Percentiles rank a stretch among this genome's conserved stretches.
phyloP scores from a whole-genome alignment of 371 early-diverging fungal species.

The Mucor velutinosus region DNA sequence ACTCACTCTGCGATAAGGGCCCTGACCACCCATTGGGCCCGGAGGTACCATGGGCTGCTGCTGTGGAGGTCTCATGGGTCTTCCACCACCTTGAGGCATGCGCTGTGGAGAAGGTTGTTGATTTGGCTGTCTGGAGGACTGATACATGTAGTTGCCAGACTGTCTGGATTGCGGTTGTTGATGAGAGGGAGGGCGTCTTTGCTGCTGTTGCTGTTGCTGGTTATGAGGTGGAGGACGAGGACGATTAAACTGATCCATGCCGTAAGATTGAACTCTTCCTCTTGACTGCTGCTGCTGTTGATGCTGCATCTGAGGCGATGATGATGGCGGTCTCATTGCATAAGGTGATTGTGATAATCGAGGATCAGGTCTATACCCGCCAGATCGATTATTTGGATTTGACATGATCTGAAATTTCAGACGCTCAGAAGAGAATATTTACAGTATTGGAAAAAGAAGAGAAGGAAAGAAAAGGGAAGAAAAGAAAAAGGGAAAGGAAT shows the following conservation, averaged over 20 bases:
- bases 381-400: slow-evolving; percentile 23
- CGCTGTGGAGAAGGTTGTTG: not conserved
- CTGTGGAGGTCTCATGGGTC: slow-evolving; percentile 14
- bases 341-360: slow-evolving; percentile 18
- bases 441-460: slow-evolving; percentile 8
- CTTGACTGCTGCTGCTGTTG: slow-evolving; percentile 4
- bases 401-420: slow-evolving; percentile 15
- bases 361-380: slow-evolving; percentile 24
- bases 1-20: slow-evolving; percentile 29
- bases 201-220: slow-evolving; percentile 6
- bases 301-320: slow-evolving; percentile 6
- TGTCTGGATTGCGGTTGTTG: not conserved
- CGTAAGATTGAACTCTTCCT: slow-evolving; percentile 12
- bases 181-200: not conserved
- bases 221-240: slow-evolving; percentile 21
- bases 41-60: slow-evolving; percentile 10
- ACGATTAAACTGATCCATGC: slow-evolving; percentile 18
- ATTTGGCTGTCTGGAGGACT: slow-evolving; percentile 4
- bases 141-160: not conserved
- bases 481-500: slow-evolving; percentile 9
- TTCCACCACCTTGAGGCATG: slow-evolving; percentile 2
- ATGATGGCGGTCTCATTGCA: slow-evolving; percentile 14
- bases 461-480: slow-evolving; percentile 3
- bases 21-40: slow-evolving; percentile 8
- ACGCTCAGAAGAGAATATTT: not conserved